Base-by-base conservation (phyloP, 2,329 filamentous ascomycete species). In the Alternaria ethzedia region DNA sequence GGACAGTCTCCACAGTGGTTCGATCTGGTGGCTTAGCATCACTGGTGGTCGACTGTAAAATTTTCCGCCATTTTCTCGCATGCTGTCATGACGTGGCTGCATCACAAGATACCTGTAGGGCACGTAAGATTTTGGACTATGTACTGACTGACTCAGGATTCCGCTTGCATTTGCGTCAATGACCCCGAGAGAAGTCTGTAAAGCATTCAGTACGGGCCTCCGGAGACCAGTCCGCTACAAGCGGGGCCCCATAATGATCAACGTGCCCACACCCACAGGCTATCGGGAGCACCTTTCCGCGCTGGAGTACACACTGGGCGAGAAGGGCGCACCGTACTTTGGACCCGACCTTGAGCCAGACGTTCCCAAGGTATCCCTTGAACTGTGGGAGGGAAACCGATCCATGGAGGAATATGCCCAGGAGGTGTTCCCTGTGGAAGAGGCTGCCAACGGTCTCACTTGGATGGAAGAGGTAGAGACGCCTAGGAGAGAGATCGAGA, bases 331-430 rank as follows among this genome's bases (percentile, higher is more conserved):
- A 4, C 87, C 88, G 1, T 90, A 90, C 77, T 90, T 89, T 65
- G 84, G 84, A 64, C 87, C 88, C 0, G 86, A 87, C 30, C 84
- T 89, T 28, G 87, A 89, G 63, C 81, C 82, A 41, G 75, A 76
- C 68, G 91, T 91, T 68, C 93, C 94, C 0, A 86, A 87, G 9
- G 89, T 93, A 70, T 92, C 94, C 1, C 84, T 95, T 65, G 87
- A 91, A 71, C 83, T 99, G 23, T 98, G 96, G 96, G 93, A 97
- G 77, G 96, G 94, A 5, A 93, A 93, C 70, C 87, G 96, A 58
- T 92, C 93, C 28, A 87, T 98, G 70, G 94, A 97, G 77, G 96
- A 98, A 80, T 99, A 98, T 78, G 95, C 95, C 2, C 87, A 92
- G 52, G 96, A 98, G 78, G 94, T 96, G 26, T 98, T 98, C 74